Percentiles rank a stretch among this genome's conserved stretches.
These are phyloP conservation scores for Inga oerstediana DNA, from an alignment of 306 rosid genomes.

Conservation along the genomic window DNA sequence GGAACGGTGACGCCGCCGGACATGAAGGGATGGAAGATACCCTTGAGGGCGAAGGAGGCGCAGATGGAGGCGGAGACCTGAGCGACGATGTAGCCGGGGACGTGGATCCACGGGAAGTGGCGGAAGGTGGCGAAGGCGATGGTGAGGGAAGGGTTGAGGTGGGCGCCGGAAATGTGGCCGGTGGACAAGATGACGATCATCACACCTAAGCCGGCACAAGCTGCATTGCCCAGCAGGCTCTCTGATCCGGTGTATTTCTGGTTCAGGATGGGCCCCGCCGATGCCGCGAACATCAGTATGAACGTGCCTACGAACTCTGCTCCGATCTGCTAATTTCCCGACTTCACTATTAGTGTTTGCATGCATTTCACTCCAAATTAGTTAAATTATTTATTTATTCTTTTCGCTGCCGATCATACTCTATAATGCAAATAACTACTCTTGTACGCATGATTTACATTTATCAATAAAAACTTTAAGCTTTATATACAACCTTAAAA, in stretches of 20 bases:
- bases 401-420: too few relatives aligned
- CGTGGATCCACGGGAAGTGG: conserved; percentile 92
- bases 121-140: conserved; percentile 82
- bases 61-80: conserved; percentile 85
- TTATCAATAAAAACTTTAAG: too few relatives aligned
- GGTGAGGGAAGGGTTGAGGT: conserved; percentile 87
- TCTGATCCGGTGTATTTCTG: conserved; percentile 79
- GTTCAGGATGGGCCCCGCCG: conserved; percentile 94
- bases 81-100: conserved; percentile 77
- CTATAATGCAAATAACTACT: too few relatives aligned
- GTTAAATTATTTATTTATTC: too few relatives aligned
- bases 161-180: conserved; percentile 96
- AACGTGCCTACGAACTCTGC: conserved; percentile 98
- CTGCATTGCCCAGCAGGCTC: conserved; percentile 75
- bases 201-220: conserved; percentile 82
- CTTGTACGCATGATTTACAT: too few relatives aligned
- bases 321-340: conserved; percentile 52
- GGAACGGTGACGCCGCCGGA: conserved; percentile 88
- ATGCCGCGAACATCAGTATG: conserved; percentile 78
- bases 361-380: not conserved
- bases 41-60: conserved; percentile 81
- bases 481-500: too few relatives aligned
- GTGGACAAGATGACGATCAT: conserved; percentile 86
- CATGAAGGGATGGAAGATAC: conserved; percentile 69
- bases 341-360: not conserved